A percentile compares a stretch with the other conserved stretches of the same genome.
Evolutionary conservation across 352 stramenopile species (phyloP).

Genomic region (Phytopythium montanum): DNA sequence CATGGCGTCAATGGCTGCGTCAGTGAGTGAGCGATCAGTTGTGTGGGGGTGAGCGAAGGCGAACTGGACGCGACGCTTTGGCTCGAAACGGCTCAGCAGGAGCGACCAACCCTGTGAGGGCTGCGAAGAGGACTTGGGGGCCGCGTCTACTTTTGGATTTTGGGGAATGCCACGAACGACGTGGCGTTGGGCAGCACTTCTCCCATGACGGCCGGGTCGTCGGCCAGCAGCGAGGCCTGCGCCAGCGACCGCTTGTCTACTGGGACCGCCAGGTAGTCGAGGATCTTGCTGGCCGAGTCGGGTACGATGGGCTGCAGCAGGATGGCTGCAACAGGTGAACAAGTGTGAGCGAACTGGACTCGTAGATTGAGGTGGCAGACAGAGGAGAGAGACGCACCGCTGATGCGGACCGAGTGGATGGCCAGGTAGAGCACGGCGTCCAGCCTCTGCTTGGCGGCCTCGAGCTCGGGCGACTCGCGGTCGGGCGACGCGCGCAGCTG

Average conservation of each 20-base stretch:
- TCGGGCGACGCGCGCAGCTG: conserved; percentile 32
- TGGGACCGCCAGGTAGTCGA: conserved; percentile 67
- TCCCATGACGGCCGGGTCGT: conserved; percentile 30
- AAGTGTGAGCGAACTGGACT: no score
- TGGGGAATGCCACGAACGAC: conserved; percentile 68
- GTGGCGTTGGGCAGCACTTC: conserved; percentile 42
- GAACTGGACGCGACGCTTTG: conserved; percentile 1
- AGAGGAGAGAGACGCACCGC: conserved; percentile 31
- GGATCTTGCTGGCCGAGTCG: conserved; percentile 48
- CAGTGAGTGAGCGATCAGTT: no score
- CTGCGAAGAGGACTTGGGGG: background rate
- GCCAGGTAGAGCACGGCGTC: conserved; percentile 68
- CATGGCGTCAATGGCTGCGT: background rate
- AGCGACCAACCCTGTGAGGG: no score
- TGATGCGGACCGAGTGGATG: conserved; percentile 69
- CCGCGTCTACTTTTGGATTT: conserved; percentile 34
- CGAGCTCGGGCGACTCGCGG: conserved; percentile 25
- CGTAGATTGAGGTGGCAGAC: no score
- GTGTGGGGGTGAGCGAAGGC: no score
- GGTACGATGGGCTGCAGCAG: conserved; percentile 70
- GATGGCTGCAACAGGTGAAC: conserved; percentile 36
- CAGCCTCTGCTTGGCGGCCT: conserved; percentile 36
- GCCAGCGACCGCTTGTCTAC: conserved; percentile 39
- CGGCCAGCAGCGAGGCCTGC: conserved; percentile 43
- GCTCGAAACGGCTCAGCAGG: background rate